Evolutionary conservation across 441 rosid species (phyloP), one percentile per base, ranked within the genome.

Genomic region (Bocquillonia castaneifolia): DNA sequence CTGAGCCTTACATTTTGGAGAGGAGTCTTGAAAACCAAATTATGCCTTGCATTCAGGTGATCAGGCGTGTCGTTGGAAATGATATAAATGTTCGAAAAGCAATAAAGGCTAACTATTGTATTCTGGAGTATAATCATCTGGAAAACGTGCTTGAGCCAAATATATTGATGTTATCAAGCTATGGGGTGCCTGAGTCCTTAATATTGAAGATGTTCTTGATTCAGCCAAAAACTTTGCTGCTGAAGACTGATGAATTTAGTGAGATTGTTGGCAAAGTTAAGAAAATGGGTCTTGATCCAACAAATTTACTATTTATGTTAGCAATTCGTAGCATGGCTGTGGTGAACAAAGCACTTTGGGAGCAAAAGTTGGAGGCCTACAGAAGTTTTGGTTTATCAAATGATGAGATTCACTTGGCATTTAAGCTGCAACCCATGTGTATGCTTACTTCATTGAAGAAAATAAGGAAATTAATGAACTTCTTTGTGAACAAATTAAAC

Each of bases 301-400:
- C 50, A 17, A 59, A 50, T 5, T 7, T 25, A n/a, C 31, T 40
- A 0, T 66, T 59, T 53, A 3, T 53, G 0, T 28, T 54, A 39
- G 69, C 69, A 13, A 29, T 42, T 28, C 54, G 29, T 13, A 18
- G 39, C 48, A 34, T 48, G 72, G 36, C 37, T 9, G 1, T 5
- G 10, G 14, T 12, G 40, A 64, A 26, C 22, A 51, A 64, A 58
- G 25, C 29, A 58, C 36, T 17, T 0, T 58, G 68, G 79, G 58
- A 71, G 40, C 54, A 28, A 29, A 76, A 76, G 74, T 29, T 54
- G 67, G 73, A 72, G 25, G 59, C 69, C 3, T 72, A 39, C 15
- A 48, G 18, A 59, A 64, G 55, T 66, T 56, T 64, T 60, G 77
- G 80, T 44, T 64, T 74, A 69, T 69, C 69, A 10, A 61, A 68